These are phyloP conservation scores for Pestalotiopsis sp. DNA, from an alignment of 2,329 filamentous ascomycete genomes.

Conservation along the genomic window DNA sequence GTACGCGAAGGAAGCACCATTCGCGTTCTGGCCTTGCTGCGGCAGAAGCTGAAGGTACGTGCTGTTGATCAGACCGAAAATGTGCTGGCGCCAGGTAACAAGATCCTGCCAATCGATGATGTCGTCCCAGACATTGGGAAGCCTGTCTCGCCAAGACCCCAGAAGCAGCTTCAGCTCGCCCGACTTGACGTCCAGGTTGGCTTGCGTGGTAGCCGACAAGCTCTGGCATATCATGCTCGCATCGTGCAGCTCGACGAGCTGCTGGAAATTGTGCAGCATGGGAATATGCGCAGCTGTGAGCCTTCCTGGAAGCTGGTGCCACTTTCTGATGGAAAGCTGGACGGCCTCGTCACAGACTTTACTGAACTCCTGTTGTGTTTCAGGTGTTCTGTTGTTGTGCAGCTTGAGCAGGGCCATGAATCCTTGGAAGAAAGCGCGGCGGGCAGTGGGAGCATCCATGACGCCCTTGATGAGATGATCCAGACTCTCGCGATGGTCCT, in stretches of 20 bases:
- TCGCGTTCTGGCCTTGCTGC: slow-evolving; percentile 77
- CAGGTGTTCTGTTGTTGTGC: slow-evolving; percentile 74
- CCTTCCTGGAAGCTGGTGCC: slow-evolving; percentile 94
- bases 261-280: slow-evolving; percentile 95
- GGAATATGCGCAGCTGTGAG: slow-evolving; percentile 96
- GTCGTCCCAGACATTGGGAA: slow-evolving; percentile 99
- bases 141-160: slow-evolving; percentile 90
- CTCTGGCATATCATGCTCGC: slow-evolving; percentile 96
- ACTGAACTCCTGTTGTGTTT: slow-evolving; percentile 79
- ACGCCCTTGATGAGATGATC: slow-evolving; percentile 95
- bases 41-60: slow-evolving; percentile 89
- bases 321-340: slow-evolving; percentile 95
- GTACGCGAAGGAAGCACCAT: slow-evolving; percentile 93
- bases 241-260: slow-evolving; percentile 95
- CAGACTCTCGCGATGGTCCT: slow-evolving; percentile 84
- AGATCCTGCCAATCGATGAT: slow-evolving; percentile 99
- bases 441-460: slow-evolving; percentile 93
- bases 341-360: slow-evolving; percentile 95
- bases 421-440: slow-evolving; percentile 94
- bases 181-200: slow-evolving; percentile 90
- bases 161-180: slow-evolving; percentile 93
- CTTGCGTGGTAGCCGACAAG: slow-evolving; percentile 78
- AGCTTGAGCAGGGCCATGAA: slow-evolving; percentile 97
- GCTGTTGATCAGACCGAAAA: slow-evolving; percentile 95
- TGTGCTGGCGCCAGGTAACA: slow-evolving; percentile 99